Base-by-base conservation (phyloP, 2,329 filamentous ascomycete genomes). In the Microdochium nivale region DNA sequence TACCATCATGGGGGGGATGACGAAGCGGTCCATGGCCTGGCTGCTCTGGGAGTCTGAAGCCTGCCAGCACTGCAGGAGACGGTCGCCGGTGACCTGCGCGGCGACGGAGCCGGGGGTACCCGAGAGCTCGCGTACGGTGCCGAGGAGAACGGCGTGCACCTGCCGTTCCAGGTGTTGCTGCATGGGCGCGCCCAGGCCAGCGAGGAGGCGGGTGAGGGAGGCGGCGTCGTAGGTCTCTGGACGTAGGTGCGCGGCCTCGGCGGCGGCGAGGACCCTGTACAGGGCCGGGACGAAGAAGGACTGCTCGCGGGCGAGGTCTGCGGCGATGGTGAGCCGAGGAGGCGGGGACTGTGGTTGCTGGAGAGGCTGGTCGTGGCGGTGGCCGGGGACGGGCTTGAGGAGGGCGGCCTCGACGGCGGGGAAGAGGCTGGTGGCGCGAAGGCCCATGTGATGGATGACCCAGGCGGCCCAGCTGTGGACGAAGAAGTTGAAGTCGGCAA, bases 401-500 rank as follows among this genome's bases (percentile, higher is more conserved):
- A 65, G 53, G 7, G 47, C 55, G 11, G 54, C 56, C 47, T 61
- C 62, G 27, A 67, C 61, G 3, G 53, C 57, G 3, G 67, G 66
- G 32, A 70, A 62, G 51, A 67, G 59, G 19, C 47, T 48, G 8
- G 49, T 54, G 52, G 68, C 64, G 52, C 68, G 64, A 2, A 59
- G 52, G 4, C 52, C 52, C 43, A 69, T 66, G 44, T 70, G 62
- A 46, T 63, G 60, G 13, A 63, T 55, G 2, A 68, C 48, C 54
- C 62, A 65, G 3, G 58, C 50, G n/a, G 54, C 57, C 61, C 64
- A 67, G 27, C 55, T 58, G 16, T 60, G 60, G n/a, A 58, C 57
- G 37, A 67, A 62, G 30, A 61, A 66, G 9, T 62, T 43, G 33
- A 71, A 58, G 50, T 69, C 67, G 1, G 57, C 40, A n/a, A 65